Conservation (phyloP, 2,329 filamentous ascomycete species). For the Xenoacremonium recifei region DNA sequence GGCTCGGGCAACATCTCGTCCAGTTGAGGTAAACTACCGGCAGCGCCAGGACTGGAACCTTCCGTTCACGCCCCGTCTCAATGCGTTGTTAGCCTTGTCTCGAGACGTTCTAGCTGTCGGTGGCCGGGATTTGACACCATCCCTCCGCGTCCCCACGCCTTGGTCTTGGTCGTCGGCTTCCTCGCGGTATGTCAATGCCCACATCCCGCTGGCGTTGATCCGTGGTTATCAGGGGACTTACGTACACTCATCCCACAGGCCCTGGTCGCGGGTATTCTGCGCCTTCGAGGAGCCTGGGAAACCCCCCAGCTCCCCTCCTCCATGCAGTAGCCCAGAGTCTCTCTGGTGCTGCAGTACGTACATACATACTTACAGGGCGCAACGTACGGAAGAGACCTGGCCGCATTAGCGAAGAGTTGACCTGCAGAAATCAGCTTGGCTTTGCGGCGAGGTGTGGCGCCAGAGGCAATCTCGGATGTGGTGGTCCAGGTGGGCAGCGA, state of each 20-base stretch:
- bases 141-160: conserved; percentile 17
- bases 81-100: conserved; percentile 24
- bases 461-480: neutral
- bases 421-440: no score
- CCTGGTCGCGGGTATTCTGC: no score
- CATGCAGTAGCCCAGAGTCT: no score
- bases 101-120: conserved; percentile 27
- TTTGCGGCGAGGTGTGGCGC: no score
- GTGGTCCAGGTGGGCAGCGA: neutral
- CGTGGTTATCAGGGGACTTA: conserved; percentile 17
- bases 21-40: conserved; percentile 15
- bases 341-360: no score
- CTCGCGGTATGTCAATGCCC: conserved; percentile 6
- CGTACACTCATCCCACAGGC: conserved; percentile 24
- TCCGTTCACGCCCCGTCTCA: conserved; percentile 15
- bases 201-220: conserved; percentile 19
- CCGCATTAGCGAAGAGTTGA: no score
- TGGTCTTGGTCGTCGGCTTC: conserved; percentile 10
- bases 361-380: no score
- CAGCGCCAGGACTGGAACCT: conserved; percentile 12
- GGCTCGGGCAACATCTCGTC: neutral
- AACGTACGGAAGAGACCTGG: no score
- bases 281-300: no score
- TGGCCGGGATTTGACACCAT: conserved; percentile 11
- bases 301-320: no score